These are phyloP conservation scores for Paramarasmius palmivorus DNA, from an alignment of 1,284 basidiomycete species.

Conservation along the genomic window DNA sequence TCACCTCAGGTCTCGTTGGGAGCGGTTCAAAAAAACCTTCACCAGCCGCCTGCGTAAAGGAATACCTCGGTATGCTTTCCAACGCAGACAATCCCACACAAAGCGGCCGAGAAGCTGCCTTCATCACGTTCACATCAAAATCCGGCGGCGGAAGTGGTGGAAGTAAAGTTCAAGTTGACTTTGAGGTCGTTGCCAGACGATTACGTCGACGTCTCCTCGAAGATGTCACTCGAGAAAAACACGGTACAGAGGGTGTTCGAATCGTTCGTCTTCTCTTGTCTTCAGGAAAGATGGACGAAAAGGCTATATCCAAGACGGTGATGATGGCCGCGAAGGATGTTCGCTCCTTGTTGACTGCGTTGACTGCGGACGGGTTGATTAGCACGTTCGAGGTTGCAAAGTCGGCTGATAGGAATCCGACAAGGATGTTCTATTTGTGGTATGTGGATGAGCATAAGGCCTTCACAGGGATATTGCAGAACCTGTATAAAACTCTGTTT, in stretches of 20 bases:
- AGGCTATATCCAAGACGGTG: slow-evolving; percentile 92
- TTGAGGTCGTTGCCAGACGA: slow-evolving; percentile 72
- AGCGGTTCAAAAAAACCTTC: slow-evolving; percentile 58
- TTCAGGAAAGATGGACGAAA: slow-evolving; percentile 96
- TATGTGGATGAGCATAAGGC: slow-evolving; percentile 85
- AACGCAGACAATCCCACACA: slow-evolving; percentile 80
- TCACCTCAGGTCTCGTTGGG: slow-evolving; percentile 57
- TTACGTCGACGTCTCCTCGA: slow-evolving; percentile 78
- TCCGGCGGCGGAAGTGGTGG: slow-evolving; percentile 5
- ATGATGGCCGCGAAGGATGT: slow-evolving; percentile 92
- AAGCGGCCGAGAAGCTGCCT: slow-evolving; percentile 63
- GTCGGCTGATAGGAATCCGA: slow-evolving; percentile 83
- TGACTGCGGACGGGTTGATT: slow-evolving; percentile 80
- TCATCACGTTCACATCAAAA: slow-evolving; percentile 67
- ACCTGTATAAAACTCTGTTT: slow-evolving; percentile 85
- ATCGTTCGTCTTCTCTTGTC: slow-evolving; percentile 82
- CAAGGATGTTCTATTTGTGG: slow-evolving; percentile 89
- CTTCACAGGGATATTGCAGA: slow-evolving; percentile 72
- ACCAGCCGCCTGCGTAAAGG: slow-evolving; percentile 61
- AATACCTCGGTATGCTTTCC: slow-evolving; percentile 77
- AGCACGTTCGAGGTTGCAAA: slow-evolving; percentile 91
- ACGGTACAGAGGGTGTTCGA: slow-evolving; percentile 85
- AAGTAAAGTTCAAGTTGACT: slow-evolving; percentile 76
- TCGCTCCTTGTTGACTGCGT: slow-evolving; percentile 75
- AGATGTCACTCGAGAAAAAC: slow-evolving; percentile 79